These are phyloP conservation scores for Blastocladiella emersonii DNA, from an alignment of 371 early-diverging fungal genomes.

Conservation along the genomic window DNA sequence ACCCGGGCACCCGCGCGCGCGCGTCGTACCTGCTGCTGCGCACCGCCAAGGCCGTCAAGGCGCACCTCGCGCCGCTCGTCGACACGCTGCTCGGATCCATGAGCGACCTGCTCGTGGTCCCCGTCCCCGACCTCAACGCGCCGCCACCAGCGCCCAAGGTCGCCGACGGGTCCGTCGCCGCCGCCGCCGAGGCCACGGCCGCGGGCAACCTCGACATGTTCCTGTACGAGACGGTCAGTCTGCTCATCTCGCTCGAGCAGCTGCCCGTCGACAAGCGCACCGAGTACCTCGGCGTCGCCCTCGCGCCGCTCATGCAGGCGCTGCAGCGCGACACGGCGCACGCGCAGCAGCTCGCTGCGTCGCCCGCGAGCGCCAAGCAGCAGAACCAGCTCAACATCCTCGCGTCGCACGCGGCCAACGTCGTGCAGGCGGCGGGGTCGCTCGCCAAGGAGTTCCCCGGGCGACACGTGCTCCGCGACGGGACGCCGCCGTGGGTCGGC, in stretches of 20 bases:
- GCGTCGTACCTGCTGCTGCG: conserved; percentile 82
- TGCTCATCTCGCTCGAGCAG: conserved; percentile 61
- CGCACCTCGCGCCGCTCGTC: conserved; percentile 44
- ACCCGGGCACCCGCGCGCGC: conserved; percentile 53
- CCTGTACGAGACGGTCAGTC: conserved; percentile 82
- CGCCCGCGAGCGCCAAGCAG: neutral
- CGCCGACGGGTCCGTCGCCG: conserved; percentile 19
- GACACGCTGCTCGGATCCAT: conserved; percentile 40
- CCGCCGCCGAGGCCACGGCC: conserved; percentile 33
- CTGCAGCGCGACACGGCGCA: conserved; percentile 26
- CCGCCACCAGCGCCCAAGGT: conserved; percentile 16
- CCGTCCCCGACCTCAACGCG: conserved; percentile 49
- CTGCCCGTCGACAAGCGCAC: conserved; percentile 54
- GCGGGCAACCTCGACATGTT: conserved; percentile 73
- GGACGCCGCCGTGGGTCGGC: conserved; percentile 33
- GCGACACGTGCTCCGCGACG: conserved; percentile 7
- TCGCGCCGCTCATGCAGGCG: conserved; percentile 63
- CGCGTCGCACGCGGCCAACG: conserved; percentile 13
- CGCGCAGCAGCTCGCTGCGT: neutral
- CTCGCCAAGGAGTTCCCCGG: conserved; percentile 51
- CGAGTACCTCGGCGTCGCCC: conserved; percentile 53
- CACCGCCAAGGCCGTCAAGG: conserved; percentile 60
- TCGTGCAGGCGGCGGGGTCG: conserved; percentile 57
- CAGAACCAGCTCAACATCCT: conserved; percentile 14
- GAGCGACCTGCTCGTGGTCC: conserved; percentile 51